Percentiles rank a stretch among this genome's conserved stretches.
Conservation (phyloP, 495 filamentous ascomycete genomes). For the Tuber brumale region DNA sequence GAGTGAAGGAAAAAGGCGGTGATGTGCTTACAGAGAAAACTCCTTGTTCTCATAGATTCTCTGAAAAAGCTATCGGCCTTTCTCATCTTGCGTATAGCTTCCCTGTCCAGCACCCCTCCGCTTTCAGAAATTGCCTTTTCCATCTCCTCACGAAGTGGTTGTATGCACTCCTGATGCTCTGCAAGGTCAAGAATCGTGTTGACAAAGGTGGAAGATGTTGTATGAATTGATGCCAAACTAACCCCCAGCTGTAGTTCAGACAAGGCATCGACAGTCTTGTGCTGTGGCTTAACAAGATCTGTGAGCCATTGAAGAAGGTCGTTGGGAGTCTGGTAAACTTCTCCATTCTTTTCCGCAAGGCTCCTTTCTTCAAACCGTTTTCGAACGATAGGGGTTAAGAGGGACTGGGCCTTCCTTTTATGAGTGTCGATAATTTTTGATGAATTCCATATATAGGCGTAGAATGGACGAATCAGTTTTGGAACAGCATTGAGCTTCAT, state of each 20-base stretch:
- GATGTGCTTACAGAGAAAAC: constrained; percentile 4
- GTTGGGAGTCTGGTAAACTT: constrained; percentile 31
- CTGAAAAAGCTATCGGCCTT: constrained; percentile 55
- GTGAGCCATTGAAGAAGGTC: constrained; percentile 43
- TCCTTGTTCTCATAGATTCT: constrained; percentile 48
- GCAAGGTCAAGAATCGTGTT: constrained; percentile 48
- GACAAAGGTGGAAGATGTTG: constrained; percentile 39
- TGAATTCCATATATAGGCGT: constrained; percentile 13
- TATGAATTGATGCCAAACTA: constrained; percentile 43
- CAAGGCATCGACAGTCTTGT: constrained; percentile 10
- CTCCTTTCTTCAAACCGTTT: constrained; percentile 21
- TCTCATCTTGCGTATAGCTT: constrained; percentile 45
- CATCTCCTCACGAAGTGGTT: constrained; percentile 52
- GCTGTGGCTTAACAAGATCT: constrained; percentile 12
- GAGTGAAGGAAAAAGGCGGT: not conserved
- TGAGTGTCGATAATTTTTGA: not conserved
- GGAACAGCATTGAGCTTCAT: constrained; percentile 44
- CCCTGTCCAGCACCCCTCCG: constrained; percentile 43
- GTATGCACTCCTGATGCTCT: constrained; percentile 46
- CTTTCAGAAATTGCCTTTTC: constrained; percentile 43
- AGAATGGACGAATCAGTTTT: constrained; percentile 43
- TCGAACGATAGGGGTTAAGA: constrained; percentile 32
- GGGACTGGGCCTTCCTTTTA: constrained; percentile 7
- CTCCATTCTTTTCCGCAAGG: constrained; percentile 18
- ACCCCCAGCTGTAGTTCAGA: constrained; percentile 38